Conservation (phyloP, 371 early-diverging fungal genomes). For the Haplosporangium sp. region DNA sequence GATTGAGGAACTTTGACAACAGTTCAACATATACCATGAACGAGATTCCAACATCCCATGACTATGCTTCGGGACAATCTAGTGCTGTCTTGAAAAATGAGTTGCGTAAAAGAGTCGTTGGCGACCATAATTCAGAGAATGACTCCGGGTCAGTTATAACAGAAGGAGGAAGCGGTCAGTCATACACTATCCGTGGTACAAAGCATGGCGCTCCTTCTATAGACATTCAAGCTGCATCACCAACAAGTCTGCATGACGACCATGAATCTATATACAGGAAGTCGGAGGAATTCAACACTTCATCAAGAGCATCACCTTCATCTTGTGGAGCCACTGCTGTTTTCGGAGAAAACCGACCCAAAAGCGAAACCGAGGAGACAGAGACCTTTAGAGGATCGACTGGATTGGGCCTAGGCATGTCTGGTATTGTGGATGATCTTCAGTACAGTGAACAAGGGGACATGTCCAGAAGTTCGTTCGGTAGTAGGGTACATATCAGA, state of each 20-base stretch:
- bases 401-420: slow-evolving; percentile 5
- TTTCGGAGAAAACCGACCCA: background rate
- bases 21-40: slow-evolving; percentile 25
- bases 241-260: background rate
- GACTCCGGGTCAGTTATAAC: background rate
- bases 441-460: background rate
- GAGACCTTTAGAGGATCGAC: background rate
- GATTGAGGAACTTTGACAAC: slow-evolving; percentile 30
- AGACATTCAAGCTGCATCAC: background rate
- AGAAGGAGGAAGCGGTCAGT: background rate
- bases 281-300: background rate
- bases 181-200: background rate
- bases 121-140: background rate
- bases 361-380: background rate
- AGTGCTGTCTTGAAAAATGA: slow-evolving; percentile 15
- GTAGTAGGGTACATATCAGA: slow-evolving; percentile 20
- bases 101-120: slow-evolving; percentile 12
- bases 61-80: background rate
- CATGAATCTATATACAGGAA: background rate
- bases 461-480: slow-evolving; percentile 10
- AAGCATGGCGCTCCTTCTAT: background rate
- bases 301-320: background rate
- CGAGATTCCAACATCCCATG: slow-evolving; percentile 15
- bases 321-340: background rate
- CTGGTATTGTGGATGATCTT: slow-evolving; percentile 7